Base-by-base conservation (phyloP, 257 asterid species). In the Mitragyna speciosa region DNA sequence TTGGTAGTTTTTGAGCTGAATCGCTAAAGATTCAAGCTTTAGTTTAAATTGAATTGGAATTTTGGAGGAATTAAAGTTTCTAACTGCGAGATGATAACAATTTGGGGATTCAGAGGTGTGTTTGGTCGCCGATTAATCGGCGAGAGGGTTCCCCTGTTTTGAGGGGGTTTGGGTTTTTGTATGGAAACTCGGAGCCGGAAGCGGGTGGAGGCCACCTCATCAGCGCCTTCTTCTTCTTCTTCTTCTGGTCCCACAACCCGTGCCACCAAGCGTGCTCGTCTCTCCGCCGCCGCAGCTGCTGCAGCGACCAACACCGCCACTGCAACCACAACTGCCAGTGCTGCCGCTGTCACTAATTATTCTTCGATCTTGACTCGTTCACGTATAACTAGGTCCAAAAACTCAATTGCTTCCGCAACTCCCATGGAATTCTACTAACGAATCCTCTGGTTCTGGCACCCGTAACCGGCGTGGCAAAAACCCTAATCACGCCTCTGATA, bases 141-240 rank as follows among this genome's bases (percentile, higher is more conserved):
- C 99, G 99, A 90, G 82, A 73, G 76, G 89, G 76, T 90, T 70
- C 70, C 76, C 87, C 78, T 36, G 85, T 83, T 86, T 82, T 79
- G 86, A 83, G 81, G 91, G 89, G 84, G 83, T 82, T 87, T 87
- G 78, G 82, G 97, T 75, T 88, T 87, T 96, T 96, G 97, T 94
- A 96, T 94, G 99, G 99, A 96, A 96, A 94, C 99, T 89, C 98
- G 99, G 82, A 92, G 98, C 93, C 98, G 98, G 87, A 96, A 96
- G 96, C 98, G 99, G 92, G 98, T 95, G 96, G 98, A 92, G 99
- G 97, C 98, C 90, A 90, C 97, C 90, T 90, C 96, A 87, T 92
- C 98, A 90, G 88, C 97, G 89, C 91, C 95, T 87, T 86, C 95
- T 87, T 85, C 95, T 87, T 85, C 82, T 75, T 86, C 92, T 16